Base-by-base conservation (phyloP, 176 grass and related monocot species). In the Puccinellia tenuiflora region DNA sequence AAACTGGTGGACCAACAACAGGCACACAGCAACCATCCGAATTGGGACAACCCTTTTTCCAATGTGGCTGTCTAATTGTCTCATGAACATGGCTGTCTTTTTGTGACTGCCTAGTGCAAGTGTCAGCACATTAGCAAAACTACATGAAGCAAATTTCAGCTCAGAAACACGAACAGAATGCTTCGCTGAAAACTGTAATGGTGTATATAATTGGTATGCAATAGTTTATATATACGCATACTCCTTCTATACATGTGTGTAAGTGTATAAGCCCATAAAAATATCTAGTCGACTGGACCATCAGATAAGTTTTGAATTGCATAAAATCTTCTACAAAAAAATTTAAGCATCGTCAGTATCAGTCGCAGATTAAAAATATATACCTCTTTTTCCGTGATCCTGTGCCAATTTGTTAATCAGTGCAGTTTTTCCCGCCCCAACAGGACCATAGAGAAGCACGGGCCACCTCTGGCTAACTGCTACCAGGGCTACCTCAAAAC, bases 341-440 rank as follows among this genome's bases (percentile, higher is more conserved):
- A 40, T 26, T 59, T 24, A 67, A 25, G 82, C 18, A 80, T 68
- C 24, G 12, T 61, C 61, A 17, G 66, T 81, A 80, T 18, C 17
- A 40, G 47, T 39, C 48, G 26, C 40, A 79, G 5, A 71, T 42
- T 43, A 46, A 53, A 45, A 73, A 34, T 30, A 55, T 55, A 83
- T 93, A 98, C 95, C 95, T 91, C 86, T 81, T 88, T 86, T 98
- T 79, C 77, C 85, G 79, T 33, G 61, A 52, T 83, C 85, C 24
- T 82, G 81, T 43, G 95, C 86, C 47, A 94, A 71, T 77, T 86
- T 85, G 68, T 98, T 91, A 53, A 98, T 93, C 57, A 98, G 85
- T 64, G 92, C 86, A 82, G 92, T 95, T 88, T 98, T 98, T 57
- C 95, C 95, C 77, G 88, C 76, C 65, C 95, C 95, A 79, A 94